Evolutionary conservation across 2,329 filamentous ascomycete species (phyloP).

Genomic region (Ophiobolus disseminans): DNA sequence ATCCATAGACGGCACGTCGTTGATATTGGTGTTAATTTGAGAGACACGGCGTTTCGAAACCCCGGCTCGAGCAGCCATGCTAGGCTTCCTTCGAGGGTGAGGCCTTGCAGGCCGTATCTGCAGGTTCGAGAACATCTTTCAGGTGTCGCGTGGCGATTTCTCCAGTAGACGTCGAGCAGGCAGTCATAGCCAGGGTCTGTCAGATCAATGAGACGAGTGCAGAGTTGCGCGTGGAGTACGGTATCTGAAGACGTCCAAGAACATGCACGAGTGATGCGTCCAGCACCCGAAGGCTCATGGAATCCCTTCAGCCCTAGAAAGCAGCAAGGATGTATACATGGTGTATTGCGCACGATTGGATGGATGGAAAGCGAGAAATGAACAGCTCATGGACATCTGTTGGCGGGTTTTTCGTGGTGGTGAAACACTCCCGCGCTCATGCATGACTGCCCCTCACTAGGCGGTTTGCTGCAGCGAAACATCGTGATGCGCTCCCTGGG

Average conservation of each 20-base stretch:
- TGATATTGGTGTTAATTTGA: slow-evolving; percentile 17
- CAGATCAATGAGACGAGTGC: too few relatives aligned
- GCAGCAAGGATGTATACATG: background rate
- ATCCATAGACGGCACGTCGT: slow-evolving; percentile 31
- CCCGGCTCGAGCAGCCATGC: slow-evolving; percentile 29
- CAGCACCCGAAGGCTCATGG: background rate
- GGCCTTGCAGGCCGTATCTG: slow-evolving; percentile 27
- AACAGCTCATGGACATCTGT: slow-evolving; percentile 1
- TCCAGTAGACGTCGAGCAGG: too few relatives aligned
- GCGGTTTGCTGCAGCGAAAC: slow-evolving; percentile 9
- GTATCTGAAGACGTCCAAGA: too few relatives aligned
- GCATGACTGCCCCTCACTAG: slow-evolving; percentile 15
- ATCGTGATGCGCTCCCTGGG: slow-evolving; percentile 1
- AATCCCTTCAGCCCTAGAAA: background rate
- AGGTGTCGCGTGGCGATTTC: background rate
- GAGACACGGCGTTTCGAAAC: slow-evolving; percentile 30
- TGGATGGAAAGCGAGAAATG: slow-evolving; percentile 3
- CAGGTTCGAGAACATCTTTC: slow-evolving; percentile 25
- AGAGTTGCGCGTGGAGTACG: too few relatives aligned
- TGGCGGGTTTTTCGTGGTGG: slow-evolving; percentile 1
- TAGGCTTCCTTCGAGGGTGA: slow-evolving; percentile 29
- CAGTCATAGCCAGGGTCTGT: too few relatives aligned
- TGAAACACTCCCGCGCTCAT: slow-evolving; percentile 18
- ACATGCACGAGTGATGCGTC: too few relatives aligned
- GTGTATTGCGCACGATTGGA: background rate